A percentile compares a stretch with the other conserved stretches of the same genome.
Evolutionary conservation across 805 yeast species (phyloP).

Genomic region (Wickerhamiella nectarea): DNA sequence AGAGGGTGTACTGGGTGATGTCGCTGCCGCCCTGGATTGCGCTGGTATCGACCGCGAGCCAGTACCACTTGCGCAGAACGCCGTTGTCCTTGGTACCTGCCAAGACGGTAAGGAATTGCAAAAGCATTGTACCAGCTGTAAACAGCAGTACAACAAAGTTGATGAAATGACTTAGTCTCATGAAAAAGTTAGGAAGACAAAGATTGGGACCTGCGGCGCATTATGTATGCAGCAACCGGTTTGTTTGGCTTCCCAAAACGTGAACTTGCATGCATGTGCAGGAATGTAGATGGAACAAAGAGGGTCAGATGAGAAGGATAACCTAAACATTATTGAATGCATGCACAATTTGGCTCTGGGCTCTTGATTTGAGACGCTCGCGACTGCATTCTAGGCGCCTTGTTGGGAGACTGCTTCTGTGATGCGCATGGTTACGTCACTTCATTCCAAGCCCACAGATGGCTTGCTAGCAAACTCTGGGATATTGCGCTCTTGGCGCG

Average conservation of each 20-base stretch:
- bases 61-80: slow-evolving; percentile 55
- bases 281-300: neutral
- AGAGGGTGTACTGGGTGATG: slow-evolving; percentile 68
- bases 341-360: neutral
- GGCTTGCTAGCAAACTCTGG: neutral
- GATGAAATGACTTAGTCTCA: slow-evolving; percentile 5
- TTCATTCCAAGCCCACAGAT: slow-evolving; percentile 3
- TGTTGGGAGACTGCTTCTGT: neutral
- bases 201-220: neutral
- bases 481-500: too few relatives aligned
- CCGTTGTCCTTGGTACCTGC: slow-evolving; percentile 45
- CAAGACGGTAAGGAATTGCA: slow-evolving; percentile 49
- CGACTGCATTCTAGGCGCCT: neutral
- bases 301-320: neutral
- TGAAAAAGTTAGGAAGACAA: neutral
- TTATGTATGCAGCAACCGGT: slow-evolving; percentile 9
- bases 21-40: slow-evolving; percentile 31
- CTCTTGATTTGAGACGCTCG: neutral
- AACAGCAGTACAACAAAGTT: slow-evolving; percentile 22
- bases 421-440: slow-evolving; percentile 4
- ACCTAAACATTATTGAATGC: neutral
- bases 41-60: slow-evolving; percentile 65
- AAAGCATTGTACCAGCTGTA: slow-evolving; percentile 34
- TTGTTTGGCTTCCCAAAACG: slow-evolving; percentile 8
- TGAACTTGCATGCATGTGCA: slow-evolving; percentile 8